Evolutionary conservation across 2,329 filamentous ascomycete species (phyloP), one percentile per base, ranked within the genome.

Genomic region (Nothophoma quercina): DNA sequence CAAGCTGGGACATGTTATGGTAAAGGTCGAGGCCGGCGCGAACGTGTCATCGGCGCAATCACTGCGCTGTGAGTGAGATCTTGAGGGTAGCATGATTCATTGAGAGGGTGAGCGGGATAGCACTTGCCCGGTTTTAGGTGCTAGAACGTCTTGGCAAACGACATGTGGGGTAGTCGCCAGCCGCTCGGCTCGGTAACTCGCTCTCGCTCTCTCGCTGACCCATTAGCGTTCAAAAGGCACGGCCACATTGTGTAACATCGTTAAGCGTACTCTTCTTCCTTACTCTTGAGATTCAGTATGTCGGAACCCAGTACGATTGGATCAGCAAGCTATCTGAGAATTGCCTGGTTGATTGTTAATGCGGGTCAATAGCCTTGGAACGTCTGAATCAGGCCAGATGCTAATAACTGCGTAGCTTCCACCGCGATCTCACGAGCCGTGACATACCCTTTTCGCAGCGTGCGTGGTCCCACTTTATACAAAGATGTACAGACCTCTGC

Each of bases 241-340:
- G 25, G 6, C n/a, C 7, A 7, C 8, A 42, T 18, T 9, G 23
- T 9, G 19, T 10, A 1, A 9, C 13, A 6, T 13, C 34, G n/a
- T 5, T 16, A 9, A 19, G 8, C 13, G 4, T 15, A 9, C 21
- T 19, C 9, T 12, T 33, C 26, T 19, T 13, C 9, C n/a, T 32
- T 2, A 13, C 5, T 19, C 13, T 7, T 15, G 8, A 18, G 15
- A 16, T 15, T 22, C 43, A 32, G n/a, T 21, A 47, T 47, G 26
- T n/a, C 34, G 6, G 10, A 12, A 7, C 5, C 67, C 10, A 69
- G 19, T 5, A 64, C 56, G n/a, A 69, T 43, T 22, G 62, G 63
- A 58, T 72, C 61, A 10, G 65, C 67, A 21, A 69, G 58, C 55
- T 58, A 69, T 6, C 63, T 63, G 36, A 70, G 49, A 12, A 68